phyloP scores from a whole-genome alignment of 208 protist genomes.

The Leptomonas pyrrhocoris region DNA sequence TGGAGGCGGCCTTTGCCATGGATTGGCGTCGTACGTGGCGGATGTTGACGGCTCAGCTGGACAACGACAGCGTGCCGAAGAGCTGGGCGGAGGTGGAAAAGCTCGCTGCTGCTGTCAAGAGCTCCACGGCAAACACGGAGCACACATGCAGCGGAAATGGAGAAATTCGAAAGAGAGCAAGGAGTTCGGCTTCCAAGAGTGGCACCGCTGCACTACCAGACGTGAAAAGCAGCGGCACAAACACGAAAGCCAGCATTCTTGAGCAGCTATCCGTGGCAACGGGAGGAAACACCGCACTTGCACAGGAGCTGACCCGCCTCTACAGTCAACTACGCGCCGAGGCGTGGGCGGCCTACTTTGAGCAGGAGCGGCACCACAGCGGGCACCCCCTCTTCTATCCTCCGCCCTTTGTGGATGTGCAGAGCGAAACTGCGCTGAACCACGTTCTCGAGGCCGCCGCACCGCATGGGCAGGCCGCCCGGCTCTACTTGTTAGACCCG shows the following conservation, averaged over 20 bases:
- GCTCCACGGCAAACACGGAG: no score
- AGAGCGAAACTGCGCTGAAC: constrained; percentile 31
- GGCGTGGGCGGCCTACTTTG: constrained; percentile 71
- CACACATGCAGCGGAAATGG: no score
- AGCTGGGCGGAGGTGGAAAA: background rate
- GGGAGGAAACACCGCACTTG: constrained; percentile 1
- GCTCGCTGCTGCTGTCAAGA: no score
- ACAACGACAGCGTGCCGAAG: background rate
- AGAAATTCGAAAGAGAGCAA: no score
- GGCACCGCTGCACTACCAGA: background rate
- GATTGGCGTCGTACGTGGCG: constrained; percentile 39
- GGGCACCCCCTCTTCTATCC: constrained; percentile 50
- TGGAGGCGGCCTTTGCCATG: constrained; percentile 41
- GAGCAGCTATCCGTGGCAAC: background rate
- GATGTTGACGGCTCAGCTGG: constrained; percentile 3
- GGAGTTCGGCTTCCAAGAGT: no score
- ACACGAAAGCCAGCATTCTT: background rate
- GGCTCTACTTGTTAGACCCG: constrained; percentile 56
- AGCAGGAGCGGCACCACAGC: constrained; percentile 42
- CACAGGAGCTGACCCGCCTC: constrained; percentile 23
- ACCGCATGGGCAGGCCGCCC: constrained; percentile 58
- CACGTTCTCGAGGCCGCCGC: constrained; percentile 45
- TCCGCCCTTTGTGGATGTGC: constrained; percentile 34
- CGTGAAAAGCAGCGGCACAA: background rate
- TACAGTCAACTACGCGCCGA: constrained; percentile 66